Evolutionary conservation across 2,329 filamentous ascomycete species (phyloP).

Genomic region (Delphinella strobiligena): DNA sequence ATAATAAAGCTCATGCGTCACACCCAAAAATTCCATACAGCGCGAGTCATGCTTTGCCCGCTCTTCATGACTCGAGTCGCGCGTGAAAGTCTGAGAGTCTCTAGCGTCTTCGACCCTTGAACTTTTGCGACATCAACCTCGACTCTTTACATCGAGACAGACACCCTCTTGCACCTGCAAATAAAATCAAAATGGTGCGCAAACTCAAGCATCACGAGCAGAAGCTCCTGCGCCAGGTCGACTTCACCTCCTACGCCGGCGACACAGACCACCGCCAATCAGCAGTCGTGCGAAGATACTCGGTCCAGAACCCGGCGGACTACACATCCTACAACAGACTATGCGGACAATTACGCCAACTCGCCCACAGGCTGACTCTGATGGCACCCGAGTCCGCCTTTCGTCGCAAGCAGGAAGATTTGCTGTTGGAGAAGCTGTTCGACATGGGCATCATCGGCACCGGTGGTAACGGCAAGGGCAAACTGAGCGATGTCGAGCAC

Average conservation of each 20-base stretch:
- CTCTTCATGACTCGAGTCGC: too few species aligned
- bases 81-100: background rate
- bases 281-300: slow-evolving; percentile 69
- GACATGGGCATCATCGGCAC: slow-evolving; percentile 78
- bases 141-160: background rate
- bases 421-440: slow-evolving; percentile 83
- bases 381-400: slow-evolving; percentile 68
- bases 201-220: slow-evolving; percentile 96
- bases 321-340: slow-evolving; percentile 47
- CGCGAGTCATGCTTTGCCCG: background rate
- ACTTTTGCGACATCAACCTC: background rate
- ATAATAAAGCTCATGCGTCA: too few species aligned
- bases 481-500: slow-evolving; percentile 61
- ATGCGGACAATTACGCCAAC: slow-evolving; percentile 61
- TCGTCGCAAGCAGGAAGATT: slow-evolving; percentile 71
- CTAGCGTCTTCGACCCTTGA: background rate
- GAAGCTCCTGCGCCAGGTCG: slow-evolving; percentile 81
- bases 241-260: slow-evolving; percentile 76
- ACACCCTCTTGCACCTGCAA: too few species aligned
- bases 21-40: background rate
- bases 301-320: slow-evolving; percentile 79
- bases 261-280: slow-evolving; percentile 65
- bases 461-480: slow-evolving; percentile 50
- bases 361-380: slow-evolving; percentile 77
- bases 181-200: slow-evolving; percentile 67